Evolutionary conservation across 2,329 filamentous ascomycete genomes (phyloP).

Genomic region (Fusarium setosum): DNA sequence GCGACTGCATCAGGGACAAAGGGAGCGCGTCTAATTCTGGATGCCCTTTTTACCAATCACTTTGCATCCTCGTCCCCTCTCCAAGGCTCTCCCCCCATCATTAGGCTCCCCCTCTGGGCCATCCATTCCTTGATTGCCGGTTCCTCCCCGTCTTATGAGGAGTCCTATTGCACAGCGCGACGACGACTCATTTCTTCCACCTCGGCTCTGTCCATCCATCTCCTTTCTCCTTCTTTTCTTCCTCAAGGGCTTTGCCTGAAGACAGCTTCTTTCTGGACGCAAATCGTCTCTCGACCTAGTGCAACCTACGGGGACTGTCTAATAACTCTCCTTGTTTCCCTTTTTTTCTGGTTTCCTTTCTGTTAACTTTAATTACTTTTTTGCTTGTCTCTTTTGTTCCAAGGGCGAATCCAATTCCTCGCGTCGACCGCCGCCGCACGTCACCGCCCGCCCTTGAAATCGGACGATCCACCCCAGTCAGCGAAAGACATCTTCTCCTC

Average conservation of each 20-base stretch:
- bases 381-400: not conserved
- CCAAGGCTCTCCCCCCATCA: conserved; percentile 23
- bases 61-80: conserved; percentile 30
- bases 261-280: conserved; percentile 6
- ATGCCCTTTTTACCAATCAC: conserved; percentile 34
- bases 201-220: not conserved
- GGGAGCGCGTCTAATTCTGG: conserved; percentile 31
- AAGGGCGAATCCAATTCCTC: conserved; percentile 33
- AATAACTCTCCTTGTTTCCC: not conserved
- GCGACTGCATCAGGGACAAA: conserved; percentile 28
- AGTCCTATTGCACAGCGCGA: conserved; percentile 4
- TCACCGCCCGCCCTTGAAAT: conserved; percentile 37
- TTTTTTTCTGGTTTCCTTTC: conserved; percentile 2
- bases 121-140: conserved; percentile 29
- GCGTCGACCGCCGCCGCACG: conserved; percentile 32
- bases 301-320: conserved; percentile 29
- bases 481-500: conserved; percentile 27
- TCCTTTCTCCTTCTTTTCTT: conserved; percentile 4
- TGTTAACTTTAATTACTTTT: not conserved
- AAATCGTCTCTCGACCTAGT: conserved; percentile 7
- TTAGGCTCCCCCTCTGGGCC: conserved; percentile 30
- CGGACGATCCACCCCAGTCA: conserved; percentile 36
- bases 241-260: not conserved
- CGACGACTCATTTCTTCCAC: conserved; percentile 11
- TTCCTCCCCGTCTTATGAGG: conserved; percentile 4